Evolutionary conservation across 345 rosid species (phyloP).

Genomic region (Ailanthus altissimus): DNA sequence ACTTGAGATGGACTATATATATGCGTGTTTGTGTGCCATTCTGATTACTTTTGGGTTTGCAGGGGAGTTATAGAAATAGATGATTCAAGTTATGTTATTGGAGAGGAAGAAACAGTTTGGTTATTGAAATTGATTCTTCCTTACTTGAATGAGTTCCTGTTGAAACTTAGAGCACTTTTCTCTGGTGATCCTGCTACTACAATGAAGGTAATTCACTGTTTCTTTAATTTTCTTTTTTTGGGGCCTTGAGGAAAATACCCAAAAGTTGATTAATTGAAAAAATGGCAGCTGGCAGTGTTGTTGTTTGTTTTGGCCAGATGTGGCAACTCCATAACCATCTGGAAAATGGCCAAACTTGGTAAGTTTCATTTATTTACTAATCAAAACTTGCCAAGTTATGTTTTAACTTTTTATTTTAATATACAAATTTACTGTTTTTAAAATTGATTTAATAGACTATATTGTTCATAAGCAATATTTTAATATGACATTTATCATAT

Average conservation of each 20-base stretch:
- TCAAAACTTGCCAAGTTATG: too few species aligned
- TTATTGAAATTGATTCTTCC: slow-evolving; percentile 69
- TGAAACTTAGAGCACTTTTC: slow-evolving; percentile 72
- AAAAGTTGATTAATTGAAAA: slow-evolving; percentile 29
- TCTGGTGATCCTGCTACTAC: slow-evolving; percentile 92
- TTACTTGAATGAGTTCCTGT: slow-evolving; percentile 67
- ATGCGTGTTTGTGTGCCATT: too few species aligned
- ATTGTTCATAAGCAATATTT: too few species aligned
- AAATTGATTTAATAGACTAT: too few species aligned
- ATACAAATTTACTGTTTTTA: too few species aligned
- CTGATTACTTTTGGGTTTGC: slow-evolving; percentile 12
- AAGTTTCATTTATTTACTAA: too few species aligned
- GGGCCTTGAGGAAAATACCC: background rate
- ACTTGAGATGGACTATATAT: too few species aligned
- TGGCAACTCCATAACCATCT: slow-evolving; percentile 82
- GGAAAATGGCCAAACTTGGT: slow-evolving; percentile 93
- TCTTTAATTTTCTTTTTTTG: background rate
- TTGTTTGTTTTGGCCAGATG: slow-evolving; percentile 79
- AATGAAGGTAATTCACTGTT: slow-evolving; percentile 60
- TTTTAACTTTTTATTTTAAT: too few species aligned
- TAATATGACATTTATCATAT: too few species aligned
- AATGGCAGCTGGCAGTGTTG: slow-evolving; percentile 83
- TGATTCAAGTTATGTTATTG: slow-evolving; percentile 50
- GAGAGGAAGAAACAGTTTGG: slow-evolving; percentile 83
- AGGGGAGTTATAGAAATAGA: slow-evolving; percentile 54